Evolutionary conservation across 768 basidiomycete species (phyloP).

Genomic region (Erythrobasidium yunnanense): DNA sequence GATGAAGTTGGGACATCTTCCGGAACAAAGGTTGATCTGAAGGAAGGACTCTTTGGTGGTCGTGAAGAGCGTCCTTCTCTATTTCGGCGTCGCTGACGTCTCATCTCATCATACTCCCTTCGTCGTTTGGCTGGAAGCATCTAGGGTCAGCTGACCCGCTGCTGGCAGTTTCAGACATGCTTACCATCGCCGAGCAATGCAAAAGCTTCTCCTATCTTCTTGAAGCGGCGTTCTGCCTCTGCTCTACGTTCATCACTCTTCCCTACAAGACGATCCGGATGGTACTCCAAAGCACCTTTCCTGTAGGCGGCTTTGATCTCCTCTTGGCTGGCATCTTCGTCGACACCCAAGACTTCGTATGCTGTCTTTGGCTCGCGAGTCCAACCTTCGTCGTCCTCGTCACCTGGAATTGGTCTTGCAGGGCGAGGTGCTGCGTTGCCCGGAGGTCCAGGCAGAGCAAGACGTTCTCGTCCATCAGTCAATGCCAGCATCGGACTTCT

Average conservation of each 20-base stretch:
- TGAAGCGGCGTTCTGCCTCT: not conserved
- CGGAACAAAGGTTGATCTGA: constrained; percentile 16
- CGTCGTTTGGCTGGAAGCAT: not conserved
- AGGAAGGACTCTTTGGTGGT: not conserved
- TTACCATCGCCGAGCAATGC: constrained; percentile 13
- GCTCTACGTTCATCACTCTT: not conserved
- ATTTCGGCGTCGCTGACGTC: not conserved
- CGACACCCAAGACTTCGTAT: constrained; percentile 32
- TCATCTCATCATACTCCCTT: not conserved
- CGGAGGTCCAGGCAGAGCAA: not conserved
- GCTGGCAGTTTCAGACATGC: not conserved
- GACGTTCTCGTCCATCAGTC: not conserved
- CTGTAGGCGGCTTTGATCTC: constrained; percentile 52
- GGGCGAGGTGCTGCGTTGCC: not conserved
- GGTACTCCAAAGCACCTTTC: constrained; percentile 63
- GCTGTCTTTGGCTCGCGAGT: constrained; percentile 12
- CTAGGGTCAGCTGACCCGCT: not conserved
- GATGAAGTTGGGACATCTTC: not conserved
- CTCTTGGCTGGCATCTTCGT: not conserved
- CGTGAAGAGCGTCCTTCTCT: not conserved
- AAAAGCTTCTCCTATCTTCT: constrained; percentile 9
- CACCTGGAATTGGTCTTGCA: not conserved
- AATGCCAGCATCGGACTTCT: not conserved
- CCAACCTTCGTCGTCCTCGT: not conserved
- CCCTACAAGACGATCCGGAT: constrained; percentile 54